Evolutionary conservation across 2,329 filamentous ascomycete species (phyloP).

Genomic region (Aspergillus caelatus): DNA sequence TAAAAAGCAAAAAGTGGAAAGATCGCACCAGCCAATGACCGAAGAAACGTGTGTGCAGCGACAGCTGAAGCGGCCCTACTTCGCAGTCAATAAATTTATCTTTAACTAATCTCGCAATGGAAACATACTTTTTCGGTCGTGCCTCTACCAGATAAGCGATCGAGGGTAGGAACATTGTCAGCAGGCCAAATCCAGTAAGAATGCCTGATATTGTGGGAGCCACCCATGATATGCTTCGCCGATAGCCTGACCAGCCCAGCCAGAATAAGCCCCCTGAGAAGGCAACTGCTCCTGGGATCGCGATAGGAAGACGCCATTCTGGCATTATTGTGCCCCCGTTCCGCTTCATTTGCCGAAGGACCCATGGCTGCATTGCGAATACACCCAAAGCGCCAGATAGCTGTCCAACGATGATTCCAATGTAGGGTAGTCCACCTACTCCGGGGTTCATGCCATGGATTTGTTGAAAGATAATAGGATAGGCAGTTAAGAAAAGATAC

Average conservation of each 20-base stretch:
- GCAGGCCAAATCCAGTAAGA: slow-evolving; percentile 59
- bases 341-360: slow-evolving; percentile 63
- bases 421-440: slow-evolving; percentile 76
- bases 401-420: slow-evolving; percentile 78
- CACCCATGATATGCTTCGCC: slow-evolving; percentile 42
- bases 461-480: slow-evolving; percentile 38
- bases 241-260: slow-evolving; percentile 69
- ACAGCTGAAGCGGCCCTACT: slow-evolving; percentile 51
- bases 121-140: slow-evolving; percentile 54
- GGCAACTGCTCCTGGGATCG: slow-evolving; percentile 54
- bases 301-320: slow-evolving; percentile 59
- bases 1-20: slow-evolving; percentile 41
- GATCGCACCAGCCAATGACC: slow-evolving; percentile 39
- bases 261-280: slow-evolving; percentile 70
- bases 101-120: not conserved
- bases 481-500: slow-evolving; percentile 37
- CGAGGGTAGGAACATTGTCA: slow-evolving; percentile 59
- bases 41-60: slow-evolving; percentile 53
- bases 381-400: slow-evolving; percentile 66
- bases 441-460: slow-evolving; percentile 71
- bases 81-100: not conserved
- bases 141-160: slow-evolving; percentile 64
- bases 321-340: slow-evolving; percentile 63
- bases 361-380: slow-evolving; percentile 47
- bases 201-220: slow-evolving; percentile 48